These are phyloP conservation scores for Candida endomychidarum DNA, from an alignment of 805 yeast genomes.

Conservation along the genomic window DNA sequence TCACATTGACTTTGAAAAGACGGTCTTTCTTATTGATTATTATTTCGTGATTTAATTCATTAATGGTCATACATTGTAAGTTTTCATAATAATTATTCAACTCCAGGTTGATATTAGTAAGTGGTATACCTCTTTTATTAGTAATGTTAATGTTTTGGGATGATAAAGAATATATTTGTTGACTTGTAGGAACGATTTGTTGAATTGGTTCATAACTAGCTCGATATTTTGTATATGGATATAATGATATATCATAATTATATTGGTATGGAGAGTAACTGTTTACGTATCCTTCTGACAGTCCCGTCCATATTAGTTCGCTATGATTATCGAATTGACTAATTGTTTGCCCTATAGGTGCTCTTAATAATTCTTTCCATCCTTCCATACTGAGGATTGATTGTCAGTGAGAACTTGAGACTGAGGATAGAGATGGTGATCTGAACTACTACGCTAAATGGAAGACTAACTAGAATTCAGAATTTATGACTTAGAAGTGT, in stretches of 20 bases:
- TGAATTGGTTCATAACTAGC: slow-evolving; percentile 24
- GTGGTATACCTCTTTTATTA: slow-evolving; percentile 33
- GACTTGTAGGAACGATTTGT: slow-evolving; percentile 30
- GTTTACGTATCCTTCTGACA: slow-evolving; percentile 50
- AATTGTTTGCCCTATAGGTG: slow-evolving; percentile 18
- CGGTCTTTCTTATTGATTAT: slow-evolving; percentile 25
- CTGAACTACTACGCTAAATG: no score
- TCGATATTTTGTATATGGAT: slow-evolving; percentile 39
- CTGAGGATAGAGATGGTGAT: no score
- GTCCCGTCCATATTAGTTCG: slow-evolving; percentile 86
- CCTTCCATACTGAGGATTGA: slow-evolving; percentile 53
- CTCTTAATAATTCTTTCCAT: slow-evolving; percentile 45
- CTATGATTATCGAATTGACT: slow-evolving; percentile 63
- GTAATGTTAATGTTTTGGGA: slow-evolving; percentile 30
- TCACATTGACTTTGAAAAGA: slow-evolving; percentile 34
- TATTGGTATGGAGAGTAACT: slow-evolving; percentile 30
- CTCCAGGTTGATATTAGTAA: slow-evolving; percentile 10
- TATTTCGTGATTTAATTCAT: slow-evolving; percentile 26
- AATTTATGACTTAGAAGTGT: no score
- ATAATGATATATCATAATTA: slow-evolving; percentile 17
- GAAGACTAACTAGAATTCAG: no score
- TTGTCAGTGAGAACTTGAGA: background rate
- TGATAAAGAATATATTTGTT: slow-evolving; percentile 37
- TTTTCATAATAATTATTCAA: slow-evolving; percentile 13
- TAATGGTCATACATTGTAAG: slow-evolving; percentile 16